Conservation (phyloP, 331 rosid species). For the Prunus yedoensis region DNA sequence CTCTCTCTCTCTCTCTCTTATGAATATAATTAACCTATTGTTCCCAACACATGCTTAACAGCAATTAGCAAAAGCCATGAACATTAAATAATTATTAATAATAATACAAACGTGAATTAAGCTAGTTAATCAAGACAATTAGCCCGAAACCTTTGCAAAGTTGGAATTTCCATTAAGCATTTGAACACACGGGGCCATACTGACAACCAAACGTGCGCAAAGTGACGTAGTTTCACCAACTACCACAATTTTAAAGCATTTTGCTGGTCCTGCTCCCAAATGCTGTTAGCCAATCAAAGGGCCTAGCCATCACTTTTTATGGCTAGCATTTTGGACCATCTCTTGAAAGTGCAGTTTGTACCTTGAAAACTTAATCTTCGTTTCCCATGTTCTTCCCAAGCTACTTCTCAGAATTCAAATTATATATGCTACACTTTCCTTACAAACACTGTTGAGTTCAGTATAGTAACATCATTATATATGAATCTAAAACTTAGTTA, state of each 20-base stretch:
- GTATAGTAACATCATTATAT: too few relatives aligned
- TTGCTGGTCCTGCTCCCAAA: constrained; percentile 11
- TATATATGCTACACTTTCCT: background rate
- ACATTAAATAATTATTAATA: too few relatives aligned
- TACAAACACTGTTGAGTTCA: background rate
- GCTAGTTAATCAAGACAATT: too few relatives aligned
- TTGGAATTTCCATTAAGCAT: too few relatives aligned
- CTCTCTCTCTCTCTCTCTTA: too few relatives aligned
- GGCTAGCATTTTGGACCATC: constrained; percentile 19
- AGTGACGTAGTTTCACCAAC: constrained; percentile 10
- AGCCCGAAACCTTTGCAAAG: too few relatives aligned
- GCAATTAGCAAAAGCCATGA: too few relatives aligned
- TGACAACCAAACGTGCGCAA: constrained; percentile 9
- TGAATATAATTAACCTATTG: background rate
- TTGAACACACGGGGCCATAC: background rate
- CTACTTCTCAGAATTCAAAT: background rate
- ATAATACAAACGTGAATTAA: too few relatives aligned
- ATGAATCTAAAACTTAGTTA: too few relatives aligned
- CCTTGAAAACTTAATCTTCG: background rate
- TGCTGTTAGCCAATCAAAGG: constrained; percentile 5
- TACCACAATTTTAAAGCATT: constrained; percentile 1
- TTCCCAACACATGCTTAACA: background rate
- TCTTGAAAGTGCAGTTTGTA: background rate
- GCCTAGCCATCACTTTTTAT: background rate
- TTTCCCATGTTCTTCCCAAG: background rate